Evolutionary conservation across 2,329 filamentous ascomycete genomes (phyloP).

Genomic region (Calonectria pauciramosa): DNA sequence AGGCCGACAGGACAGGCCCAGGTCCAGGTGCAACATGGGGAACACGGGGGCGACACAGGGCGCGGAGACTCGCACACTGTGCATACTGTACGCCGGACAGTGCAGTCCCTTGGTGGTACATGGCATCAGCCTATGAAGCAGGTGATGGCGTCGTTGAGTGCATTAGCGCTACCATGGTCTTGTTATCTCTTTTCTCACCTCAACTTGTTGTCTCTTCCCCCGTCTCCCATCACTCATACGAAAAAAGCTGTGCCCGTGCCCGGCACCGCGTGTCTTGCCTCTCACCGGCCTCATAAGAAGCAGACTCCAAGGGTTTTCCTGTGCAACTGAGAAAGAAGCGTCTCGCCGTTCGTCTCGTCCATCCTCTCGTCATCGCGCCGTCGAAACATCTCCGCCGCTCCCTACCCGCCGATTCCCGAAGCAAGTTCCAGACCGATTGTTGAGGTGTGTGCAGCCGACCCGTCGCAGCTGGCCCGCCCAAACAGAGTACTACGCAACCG

Average conservation of each 20-base stretch:
- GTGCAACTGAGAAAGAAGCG: conserved; percentile 10
- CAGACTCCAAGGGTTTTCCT: conserved; percentile 40
- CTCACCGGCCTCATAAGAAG: conserved; percentile 48
- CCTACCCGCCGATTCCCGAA: conserved; percentile 4
- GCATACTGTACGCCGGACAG: conserved; percentile 36
- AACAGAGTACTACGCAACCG: conserved; percentile 24
- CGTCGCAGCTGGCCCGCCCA: conserved; percentile 18
- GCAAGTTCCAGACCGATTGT: conserved; percentile 1
- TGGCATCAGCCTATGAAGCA: conserved; percentile 28
- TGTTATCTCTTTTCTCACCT: conserved; percentile 48
- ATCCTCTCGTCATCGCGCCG: neutral
- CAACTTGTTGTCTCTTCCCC: conserved; percentile 44
- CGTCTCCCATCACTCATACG: conserved; percentile 33
- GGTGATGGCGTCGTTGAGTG: conserved; percentile 26
- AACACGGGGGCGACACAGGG: neutral
- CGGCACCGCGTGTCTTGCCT: conserved; percentile 45
- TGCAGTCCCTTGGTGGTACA: conserved; percentile 37
- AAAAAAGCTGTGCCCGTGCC: conserved; percentile 43
- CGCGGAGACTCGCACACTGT: neutral
- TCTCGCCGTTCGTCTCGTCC: conserved; percentile 14
- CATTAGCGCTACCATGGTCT: conserved; percentile 39
- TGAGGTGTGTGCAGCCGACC: conserved; percentile 21
- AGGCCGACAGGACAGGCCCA: neutral
- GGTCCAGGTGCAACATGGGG: neutral
- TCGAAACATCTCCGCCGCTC: conserved; percentile 14